Evolutionary conservation across 345 rosid species (phyloP).

Genomic region (Cardamine chenopodiifolia): DNA sequence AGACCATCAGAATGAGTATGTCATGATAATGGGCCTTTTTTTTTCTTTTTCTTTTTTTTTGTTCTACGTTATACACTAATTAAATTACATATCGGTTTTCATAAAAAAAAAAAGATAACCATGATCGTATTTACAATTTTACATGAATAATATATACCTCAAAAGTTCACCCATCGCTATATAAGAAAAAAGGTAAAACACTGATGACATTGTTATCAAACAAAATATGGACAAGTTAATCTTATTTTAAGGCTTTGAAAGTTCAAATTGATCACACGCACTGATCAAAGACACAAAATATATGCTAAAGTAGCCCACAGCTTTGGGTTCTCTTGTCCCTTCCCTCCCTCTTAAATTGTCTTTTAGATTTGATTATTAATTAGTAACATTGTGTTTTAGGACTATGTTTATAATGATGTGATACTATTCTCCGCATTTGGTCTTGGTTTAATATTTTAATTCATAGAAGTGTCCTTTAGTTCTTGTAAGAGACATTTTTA

Average conservation of each 20-base stretch:
- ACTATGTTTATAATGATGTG: slow-evolving; percentile 2
- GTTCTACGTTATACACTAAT: background rate
- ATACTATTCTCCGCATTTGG: slow-evolving; percentile 14
- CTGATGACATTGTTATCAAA: background rate
- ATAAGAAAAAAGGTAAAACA: background rate
- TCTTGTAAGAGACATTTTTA: slow-evolving; percentile 38
- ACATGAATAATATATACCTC: background rate
- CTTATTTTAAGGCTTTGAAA: slow-evolving; percentile 34
- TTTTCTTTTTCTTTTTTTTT: background rate
- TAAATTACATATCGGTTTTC: background rate
- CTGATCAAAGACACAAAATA: slow-evolving; percentile 32
- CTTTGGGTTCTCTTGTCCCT: slow-evolving; percentile 42
- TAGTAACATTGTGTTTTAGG: slow-evolving; percentile 18
- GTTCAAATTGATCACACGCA: slow-evolving; percentile 34
- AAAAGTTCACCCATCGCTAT: background rate
- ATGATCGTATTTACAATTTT: background rate
- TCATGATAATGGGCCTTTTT: background rate
- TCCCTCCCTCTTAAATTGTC: slow-evolving; percentile 9
- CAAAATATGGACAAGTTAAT: slow-evolving; percentile 23
- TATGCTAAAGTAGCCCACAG: slow-evolving; percentile 28
- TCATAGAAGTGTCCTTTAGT: slow-evolving; percentile 42
- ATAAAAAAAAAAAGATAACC: background rate
- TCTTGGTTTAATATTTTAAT: slow-evolving; percentile 21
- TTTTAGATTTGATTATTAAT: slow-evolving; percentile 22
- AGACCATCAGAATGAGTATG: background rate